Evolutionary conservation across 768 basidiomycete genomes (phyloP).

Genomic region (Baorangia bicolor): DNA sequence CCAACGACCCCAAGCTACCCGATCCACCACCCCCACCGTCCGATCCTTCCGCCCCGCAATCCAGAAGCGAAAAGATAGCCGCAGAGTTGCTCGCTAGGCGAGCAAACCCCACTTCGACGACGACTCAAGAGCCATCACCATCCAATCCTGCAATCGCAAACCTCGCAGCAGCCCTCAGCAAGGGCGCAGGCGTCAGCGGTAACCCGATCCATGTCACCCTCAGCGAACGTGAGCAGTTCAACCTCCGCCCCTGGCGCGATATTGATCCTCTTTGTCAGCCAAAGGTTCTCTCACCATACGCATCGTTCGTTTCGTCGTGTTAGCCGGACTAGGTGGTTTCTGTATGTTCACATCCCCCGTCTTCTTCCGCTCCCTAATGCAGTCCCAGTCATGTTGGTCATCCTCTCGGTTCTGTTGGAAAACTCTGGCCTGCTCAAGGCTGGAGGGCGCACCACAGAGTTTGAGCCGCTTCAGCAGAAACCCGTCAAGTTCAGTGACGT

Average conservation of each 20-base stretch:
- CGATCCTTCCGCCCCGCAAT: conserved; percentile 15
- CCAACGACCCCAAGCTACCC: conserved; percentile 15
- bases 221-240: conserved; percentile 64
- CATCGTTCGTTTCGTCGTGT: conserved; percentile 59
- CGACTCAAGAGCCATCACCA: conserved; percentile 10
- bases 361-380: conserved; percentile 3
- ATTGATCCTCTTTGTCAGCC: conserved; percentile 39
- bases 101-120: conserved; percentile 6
- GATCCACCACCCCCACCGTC: conserved; percentile 11
- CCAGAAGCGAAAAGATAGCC: conserved; percentile 44
- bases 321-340: conserved; percentile 58
- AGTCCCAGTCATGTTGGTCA: conserved; percentile 69
- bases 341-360: conserved; percentile 44
- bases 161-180: conserved; percentile 40
- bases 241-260: not conserved
- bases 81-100: conserved; percentile 38
- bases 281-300: conserved; percentile 67
- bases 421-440: conserved; percentile 92
- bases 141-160: conserved; percentile 41
- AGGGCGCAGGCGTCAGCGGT: conserved; percentile 42
- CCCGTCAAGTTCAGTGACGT: conserved; percentile 92
- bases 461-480: conserved; percentile 78
- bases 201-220: conserved; percentile 81
- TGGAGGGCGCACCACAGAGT: conserved; percentile 76
- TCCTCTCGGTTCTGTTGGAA: conserved; percentile 87